Conservation (phyloP, 31 red algal genomes). For the Endocladia muricata region DNA sequence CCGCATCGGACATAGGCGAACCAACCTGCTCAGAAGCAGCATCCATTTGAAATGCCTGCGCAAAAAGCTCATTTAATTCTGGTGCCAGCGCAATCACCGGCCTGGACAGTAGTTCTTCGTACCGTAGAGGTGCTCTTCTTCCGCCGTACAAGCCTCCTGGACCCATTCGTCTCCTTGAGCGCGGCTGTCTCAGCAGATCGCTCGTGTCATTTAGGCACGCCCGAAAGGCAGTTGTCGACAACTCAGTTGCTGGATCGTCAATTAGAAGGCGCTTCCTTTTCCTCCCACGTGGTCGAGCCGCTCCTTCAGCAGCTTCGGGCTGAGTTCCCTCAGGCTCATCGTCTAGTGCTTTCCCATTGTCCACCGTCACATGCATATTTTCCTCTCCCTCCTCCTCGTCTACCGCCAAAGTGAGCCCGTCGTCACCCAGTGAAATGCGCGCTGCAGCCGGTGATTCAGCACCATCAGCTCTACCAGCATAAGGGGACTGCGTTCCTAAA, state of each 20-base stretch:
- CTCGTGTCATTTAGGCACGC: slow-evolving; percentile 41
- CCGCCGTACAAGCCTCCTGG: too few species aligned
- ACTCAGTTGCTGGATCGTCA: slow-evolving; percentile 36
- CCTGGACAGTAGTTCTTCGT: slow-evolving; percentile 30
- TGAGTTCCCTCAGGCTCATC: background rate
- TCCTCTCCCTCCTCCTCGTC: background rate
- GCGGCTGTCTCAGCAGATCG: slow-evolving; percentile 28
- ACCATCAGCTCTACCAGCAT: too few species aligned
- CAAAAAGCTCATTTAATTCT: slow-evolving; percentile 33
- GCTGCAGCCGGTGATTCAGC: too few species aligned
- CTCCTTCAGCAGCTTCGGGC: background rate
- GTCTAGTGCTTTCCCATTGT: background rate
- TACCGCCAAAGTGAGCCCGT: background rate
- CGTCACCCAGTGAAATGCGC: background rate
- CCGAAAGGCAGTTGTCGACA: slow-evolving; percentile 34
- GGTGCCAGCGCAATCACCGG: slow-evolving; percentile 41
- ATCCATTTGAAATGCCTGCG: slow-evolving; percentile 17
- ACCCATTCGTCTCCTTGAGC: slow-evolving; percentile 4
- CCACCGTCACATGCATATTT: background rate
- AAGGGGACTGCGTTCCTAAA: too few species aligned
- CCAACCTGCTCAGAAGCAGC: slow-evolving; percentile 21
- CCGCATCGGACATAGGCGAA: slow-evolving; percentile 50
- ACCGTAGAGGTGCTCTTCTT: slow-evolving; percentile 7
- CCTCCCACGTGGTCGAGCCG: background rate
- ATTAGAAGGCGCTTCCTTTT: slow-evolving; percentile 31